Evolutionary conservation across 495 filamentous ascomycete genomes (phyloP), one percentile per base, ranked within the genome.

Genomic region (Tricharina praecox): DNA sequence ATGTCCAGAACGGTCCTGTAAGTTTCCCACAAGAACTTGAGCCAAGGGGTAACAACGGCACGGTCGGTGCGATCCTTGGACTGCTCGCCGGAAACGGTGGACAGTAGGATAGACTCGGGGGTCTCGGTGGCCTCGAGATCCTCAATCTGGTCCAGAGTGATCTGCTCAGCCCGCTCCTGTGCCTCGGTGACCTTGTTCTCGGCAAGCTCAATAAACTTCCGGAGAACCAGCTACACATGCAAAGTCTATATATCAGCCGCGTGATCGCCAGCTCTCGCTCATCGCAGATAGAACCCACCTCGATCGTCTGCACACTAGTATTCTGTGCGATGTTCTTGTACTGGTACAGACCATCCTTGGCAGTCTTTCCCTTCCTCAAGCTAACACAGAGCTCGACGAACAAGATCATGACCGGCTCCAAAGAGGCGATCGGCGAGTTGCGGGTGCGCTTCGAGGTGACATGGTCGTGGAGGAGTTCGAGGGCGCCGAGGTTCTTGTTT

Each of bases 321-420:
- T 96, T 97, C 67, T 97, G 90, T 39, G 85, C 83, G 54, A 93
- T 94, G 63, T 97, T 97, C 74, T 97, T 97, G 75, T 97, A 97
- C 59, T 94, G 86, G 61, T 96, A 97, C 23, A 97, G 72, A 42
- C 90, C 90, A 72, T 97, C 90, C 71, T 97, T 97, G 65, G 90
- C 90, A 23, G 87, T 73, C 66, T 96, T 97, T 49, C 88, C 90
- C 66, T 95, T 96, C 67, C 86, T 81, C 56, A 95, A 78, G 59
- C 94, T 86, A 53, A 97, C 90, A 53, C 81, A 93, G 33, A 94
- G 75, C 68, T 97, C 90, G 55, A 97, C 90, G 58, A 96, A 81
- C 45, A 93, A 76, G 65, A 96, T 71, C 90, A 97, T 96, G 42
- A 96, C 87, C 55, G 92, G 90, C 74, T 97, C 90, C 55, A 97